These are phyloP conservation scores for Melastoma candidum DNA, from an alignment of 441 rosid genomes.

Conservation along the genomic window DNA sequence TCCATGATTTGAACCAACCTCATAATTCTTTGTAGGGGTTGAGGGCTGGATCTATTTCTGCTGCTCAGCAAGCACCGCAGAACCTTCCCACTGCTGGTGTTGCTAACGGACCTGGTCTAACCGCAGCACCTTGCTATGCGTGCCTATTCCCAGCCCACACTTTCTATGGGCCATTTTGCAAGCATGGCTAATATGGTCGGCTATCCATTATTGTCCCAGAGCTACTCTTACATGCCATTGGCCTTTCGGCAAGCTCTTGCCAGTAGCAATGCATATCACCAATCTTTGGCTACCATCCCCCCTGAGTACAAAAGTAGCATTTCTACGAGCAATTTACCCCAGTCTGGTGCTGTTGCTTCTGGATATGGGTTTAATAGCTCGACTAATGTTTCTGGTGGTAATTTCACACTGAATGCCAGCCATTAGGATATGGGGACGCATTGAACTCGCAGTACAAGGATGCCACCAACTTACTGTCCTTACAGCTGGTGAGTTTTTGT, in stretches of 20 bases:
- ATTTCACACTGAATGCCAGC: conserved; percentile 59
- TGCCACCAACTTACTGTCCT: conserved; percentile 56
- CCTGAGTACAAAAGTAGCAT: conserved; percentile 73
- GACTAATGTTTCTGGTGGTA: conserved; percentile 49
- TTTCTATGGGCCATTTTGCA: conserved; percentile 76
- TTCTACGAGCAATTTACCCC: conserved; percentile 75
- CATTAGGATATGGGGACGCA: conserved; percentile 63
- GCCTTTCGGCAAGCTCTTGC: conserved; percentile 86
- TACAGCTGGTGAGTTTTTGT: conserved; percentile 56
- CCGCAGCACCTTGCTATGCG: conserved; percentile 91
- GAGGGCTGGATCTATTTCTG: conserved; percentile 49
- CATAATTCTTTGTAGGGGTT: conserved; percentile 31
- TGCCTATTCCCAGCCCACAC: conserved; percentile 79
- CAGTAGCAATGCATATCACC: conserved; percentile 78
- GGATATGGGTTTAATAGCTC: conserved; percentile 86
- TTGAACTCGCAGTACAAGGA: conserved; percentile 88
- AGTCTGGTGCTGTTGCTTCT: conserved; percentile 74
- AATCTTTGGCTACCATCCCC: conserved; percentile 71
- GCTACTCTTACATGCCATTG: conserved; percentile 86
- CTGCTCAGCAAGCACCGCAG: conserved; percentile 59
- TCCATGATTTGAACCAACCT: not conserved
- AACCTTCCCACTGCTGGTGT: conserved; percentile 42
- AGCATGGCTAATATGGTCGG: conserved; percentile 52
- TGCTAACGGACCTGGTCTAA: conserved; percentile 66
- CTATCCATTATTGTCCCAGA: conserved; percentile 86